phyloP scores from a whole-genome alignment of 2,329 filamentous ascomycete species.

The Lachnellula arida region DNA sequence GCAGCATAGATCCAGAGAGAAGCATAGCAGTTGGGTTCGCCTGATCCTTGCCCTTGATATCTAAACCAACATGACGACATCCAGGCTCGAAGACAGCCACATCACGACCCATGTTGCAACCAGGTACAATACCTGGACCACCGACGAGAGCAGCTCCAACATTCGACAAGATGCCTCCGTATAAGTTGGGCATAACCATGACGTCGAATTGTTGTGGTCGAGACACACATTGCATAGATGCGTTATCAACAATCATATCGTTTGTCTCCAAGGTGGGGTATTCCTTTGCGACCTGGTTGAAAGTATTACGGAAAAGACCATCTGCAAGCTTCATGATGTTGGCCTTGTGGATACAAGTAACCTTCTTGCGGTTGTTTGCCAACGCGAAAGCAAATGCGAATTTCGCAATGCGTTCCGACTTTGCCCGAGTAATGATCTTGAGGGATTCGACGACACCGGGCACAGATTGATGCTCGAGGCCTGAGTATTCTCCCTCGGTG shows the following conservation, averaged over 20 bases:
- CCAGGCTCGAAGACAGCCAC: conserved; percentile 98
- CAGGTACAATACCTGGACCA: conserved; percentile 92
- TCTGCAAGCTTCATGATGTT: conserved; percentile 99
- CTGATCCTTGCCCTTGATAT: conserved; percentile 99
- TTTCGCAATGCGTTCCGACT: conserved; percentile 98
- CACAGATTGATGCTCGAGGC: conserved; percentile 97
- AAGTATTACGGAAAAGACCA: conserved; percentile 96
- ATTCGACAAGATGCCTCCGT: conserved; percentile 98
- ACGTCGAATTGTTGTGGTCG: conserved; percentile 98
- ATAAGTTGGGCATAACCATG: conserved; percentile 99
- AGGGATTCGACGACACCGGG: conserved; percentile 95
- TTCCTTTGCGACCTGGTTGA: conserved; percentile 88
- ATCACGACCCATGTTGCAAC: conserved; percentile 99
- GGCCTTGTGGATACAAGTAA: conserved; percentile 99
- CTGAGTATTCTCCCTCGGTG: conserved; percentile 99
- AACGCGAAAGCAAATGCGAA: conserved; percentile 98
- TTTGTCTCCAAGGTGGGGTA: conserved; percentile 94
- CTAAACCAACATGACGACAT: conserved; percentile 97
- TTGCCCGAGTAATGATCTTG: conserved; percentile 99
- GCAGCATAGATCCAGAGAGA: conserved; percentile 92
- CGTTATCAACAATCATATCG: conserved; percentile 99
- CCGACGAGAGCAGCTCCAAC: conserved; percentile 96
- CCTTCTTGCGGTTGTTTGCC: conserved; percentile 98
- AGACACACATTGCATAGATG: conserved; percentile 98
- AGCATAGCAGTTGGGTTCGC: conserved; percentile 96